These are phyloP conservation scores for Tetrapyrgos nigripes DNA, from an alignment of 1,284 basidiomycete genomes.

Conservation along the genomic window DNA sequence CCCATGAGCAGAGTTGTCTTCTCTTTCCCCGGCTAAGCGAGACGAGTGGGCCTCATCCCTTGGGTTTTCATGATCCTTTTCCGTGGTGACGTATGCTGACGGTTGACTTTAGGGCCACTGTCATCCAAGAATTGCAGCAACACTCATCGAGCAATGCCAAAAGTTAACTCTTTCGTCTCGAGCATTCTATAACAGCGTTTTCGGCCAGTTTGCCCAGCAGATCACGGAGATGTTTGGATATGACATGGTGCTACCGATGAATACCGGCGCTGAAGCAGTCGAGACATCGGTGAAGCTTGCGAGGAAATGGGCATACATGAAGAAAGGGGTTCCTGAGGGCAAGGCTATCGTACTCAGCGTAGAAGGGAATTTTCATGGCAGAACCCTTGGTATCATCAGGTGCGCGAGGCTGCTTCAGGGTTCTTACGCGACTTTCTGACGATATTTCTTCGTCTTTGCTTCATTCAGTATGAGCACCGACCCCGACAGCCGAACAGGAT, in stretches of 20 bases:
- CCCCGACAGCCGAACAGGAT: conserved; percentile 86
- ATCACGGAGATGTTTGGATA: conserved; percentile 88
- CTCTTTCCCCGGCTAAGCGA: background rate
- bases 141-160: conserved; percentile 87
- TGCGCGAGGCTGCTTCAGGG: conserved; percentile 31
- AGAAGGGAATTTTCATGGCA: conserved; percentile 95
- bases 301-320: conserved; percentile 91
- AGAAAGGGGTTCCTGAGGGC: conserved; percentile 85
- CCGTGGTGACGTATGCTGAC: background rate
- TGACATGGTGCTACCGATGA: conserved; percentile 99
- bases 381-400: conserved; percentile 91
- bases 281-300: conserved; percentile 90
- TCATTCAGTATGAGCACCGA: conserved; percentile 89
- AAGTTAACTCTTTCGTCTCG: conserved; percentile 94
- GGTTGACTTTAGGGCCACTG: conserved; percentile 82
- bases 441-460: conserved; percentile 13
- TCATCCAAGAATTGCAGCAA: conserved; percentile 87
- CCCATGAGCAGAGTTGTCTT: background rate
- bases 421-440: conserved; percentile 18
- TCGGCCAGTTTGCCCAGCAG: conserved; percentile 89
- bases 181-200: conserved; percentile 95
- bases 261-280: conserved; percentile 98
- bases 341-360: conserved; percentile 90
- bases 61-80: conserved; percentile 1
- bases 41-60: conserved; percentile 17